Base-by-base conservation (phyloP, 192 early-diverging fungal species). In the Haplosporangium gracile region DNA sequence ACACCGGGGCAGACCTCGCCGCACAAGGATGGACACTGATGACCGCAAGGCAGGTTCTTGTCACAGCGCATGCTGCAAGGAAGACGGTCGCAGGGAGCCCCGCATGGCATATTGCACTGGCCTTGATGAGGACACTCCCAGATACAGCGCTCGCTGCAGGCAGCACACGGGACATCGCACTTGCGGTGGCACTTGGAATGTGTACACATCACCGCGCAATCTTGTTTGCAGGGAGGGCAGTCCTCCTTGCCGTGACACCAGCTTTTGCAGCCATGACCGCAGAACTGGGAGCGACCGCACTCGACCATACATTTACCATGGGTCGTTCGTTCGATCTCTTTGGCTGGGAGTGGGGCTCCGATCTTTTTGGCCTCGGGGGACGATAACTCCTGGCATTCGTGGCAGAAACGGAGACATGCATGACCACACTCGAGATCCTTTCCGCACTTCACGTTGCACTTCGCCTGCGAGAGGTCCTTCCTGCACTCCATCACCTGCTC, bases 101-200 rank as follows among this genome's bases (percentile, higher is more conserved):
- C 93, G 45, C 93, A 94, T 18, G 88, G 85, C 49, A 92, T 73
- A 1, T 60, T 32, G 81, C 93, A 94, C 6, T 24, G 20, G 0
- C 89, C 90, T 68, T 89, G 68, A 70, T 94, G 93, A 32, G 76
- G 38, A 72, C 93, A 94, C 6, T 55, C n/a, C 93, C 93, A 94
- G 1, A 68, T 70, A 68, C 93, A 94, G 1, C 7, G 39, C 47
- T 88, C 82, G 40, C 88, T 72, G 78, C 93, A 94, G 16, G 88
- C 83, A 18, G 77, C 49, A 79, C 92, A 93, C 2, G 84, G 40
- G 3, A 77, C 65, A 32, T 80, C 71, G 69, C 93, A 94, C 2
- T 18, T 16, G 26, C 74, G 68, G 7, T 72, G 22, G 70, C 93
- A 94, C 38, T 4, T 70, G 13, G 42, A 57, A 71, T 94, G 93